Evolutionary conservation across 371 early-diverging fungal genomes (phyloP).

Genomic region (Dinochytrium kinnereticum): DNA sequence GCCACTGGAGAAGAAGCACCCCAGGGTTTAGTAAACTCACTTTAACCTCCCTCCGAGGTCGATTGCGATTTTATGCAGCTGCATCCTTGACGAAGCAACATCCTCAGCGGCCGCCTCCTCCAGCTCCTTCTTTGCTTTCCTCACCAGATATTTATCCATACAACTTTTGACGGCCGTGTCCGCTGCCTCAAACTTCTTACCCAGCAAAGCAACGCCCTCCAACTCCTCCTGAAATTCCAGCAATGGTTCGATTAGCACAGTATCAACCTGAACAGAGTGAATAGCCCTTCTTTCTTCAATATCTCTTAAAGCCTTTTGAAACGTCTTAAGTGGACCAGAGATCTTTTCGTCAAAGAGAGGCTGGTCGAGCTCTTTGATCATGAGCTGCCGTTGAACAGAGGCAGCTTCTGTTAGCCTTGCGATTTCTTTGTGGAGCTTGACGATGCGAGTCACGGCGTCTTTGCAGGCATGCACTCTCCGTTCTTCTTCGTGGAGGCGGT

Average conservation of each 20-base stretch:
- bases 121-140: constrained; percentile 6
- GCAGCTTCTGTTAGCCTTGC: not conserved
- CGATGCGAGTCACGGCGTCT: not conserved
- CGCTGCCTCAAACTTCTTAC: constrained; percentile 18
- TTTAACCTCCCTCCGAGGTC: constrained; percentile 24
- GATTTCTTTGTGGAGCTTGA: constrained; percentile 5
- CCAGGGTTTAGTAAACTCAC: too few relatives aligned
- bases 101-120: constrained; percentile 21
- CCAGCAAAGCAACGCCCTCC: constrained; percentile 9
- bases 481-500: constrained; percentile 23
- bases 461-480: not conserved
- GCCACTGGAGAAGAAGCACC: not conserved
- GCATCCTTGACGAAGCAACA: constrained; percentile 14
- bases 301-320: constrained; percentile 12
- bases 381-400: not conserved
- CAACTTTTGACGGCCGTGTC: not conserved
- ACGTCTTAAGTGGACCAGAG: constrained; percentile 16
- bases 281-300: constrained; percentile 19
- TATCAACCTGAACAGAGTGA: constrained; percentile 19
- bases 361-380: constrained; percentile 14
- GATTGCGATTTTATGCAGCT: constrained; percentile 14
- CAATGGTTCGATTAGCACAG: constrained; percentile 23
- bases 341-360: constrained; percentile 29
- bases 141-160: constrained; percentile 20
- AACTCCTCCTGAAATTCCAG: constrained; percentile 15